These are phyloP conservation scores for Aspergillus terreus DNA, from an alignment of 2,329 filamentous ascomycete species.

Conservation along the genomic window DNA sequence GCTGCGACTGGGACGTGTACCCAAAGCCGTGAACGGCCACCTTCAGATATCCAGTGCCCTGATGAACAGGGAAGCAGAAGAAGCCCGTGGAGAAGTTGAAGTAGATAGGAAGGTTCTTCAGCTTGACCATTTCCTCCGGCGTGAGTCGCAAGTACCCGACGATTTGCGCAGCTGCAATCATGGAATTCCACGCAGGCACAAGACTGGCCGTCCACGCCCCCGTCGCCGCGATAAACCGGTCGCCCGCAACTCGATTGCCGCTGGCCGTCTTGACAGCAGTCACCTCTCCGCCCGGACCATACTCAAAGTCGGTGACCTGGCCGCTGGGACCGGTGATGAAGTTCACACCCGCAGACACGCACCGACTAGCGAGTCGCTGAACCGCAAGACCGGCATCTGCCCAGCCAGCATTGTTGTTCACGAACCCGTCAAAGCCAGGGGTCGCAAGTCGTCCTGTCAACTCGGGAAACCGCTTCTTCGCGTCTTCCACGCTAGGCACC, in stretches of 20 bases:
- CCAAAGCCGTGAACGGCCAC: conserved; percentile 65
- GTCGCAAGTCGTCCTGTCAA: conserved; percentile 16
- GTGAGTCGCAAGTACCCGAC: conserved; percentile 71
- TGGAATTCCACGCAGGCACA: conserved; percentile 68
- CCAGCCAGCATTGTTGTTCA: conserved; percentile 26
- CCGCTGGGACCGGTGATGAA: conserved; percentile 24
- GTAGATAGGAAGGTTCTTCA: conserved; percentile 63
- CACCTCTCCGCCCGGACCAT: conserved; percentile 37
- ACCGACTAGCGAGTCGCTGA: conserved; percentile 17
- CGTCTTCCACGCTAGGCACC: conserved; percentile 13
- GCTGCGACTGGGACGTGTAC: conserved; percentile 39
- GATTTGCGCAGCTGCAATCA: conserved; percentile 72
- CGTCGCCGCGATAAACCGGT: conserved; percentile 70
- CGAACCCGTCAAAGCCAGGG: conserved; percentile 23
- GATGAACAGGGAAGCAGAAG: conserved; percentile 46
- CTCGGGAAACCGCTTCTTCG: conserved; percentile 18
- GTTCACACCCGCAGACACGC: conserved; percentile 20
- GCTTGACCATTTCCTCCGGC: conserved; percentile 59
- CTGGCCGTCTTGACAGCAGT: conserved; percentile 54
- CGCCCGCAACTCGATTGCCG: conserved; percentile 52
- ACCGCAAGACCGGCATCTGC: conserved; percentile 25
- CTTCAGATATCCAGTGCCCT: conserved; percentile 48
- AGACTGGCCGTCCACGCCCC: conserved; percentile 79
- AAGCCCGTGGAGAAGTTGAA: conserved; percentile 43
- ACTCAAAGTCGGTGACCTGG: conserved; percentile 33